Evolutionary conservation across 148 eudicot species (phyloP).

Genomic region (Fallopia convolvulus): DNA sequence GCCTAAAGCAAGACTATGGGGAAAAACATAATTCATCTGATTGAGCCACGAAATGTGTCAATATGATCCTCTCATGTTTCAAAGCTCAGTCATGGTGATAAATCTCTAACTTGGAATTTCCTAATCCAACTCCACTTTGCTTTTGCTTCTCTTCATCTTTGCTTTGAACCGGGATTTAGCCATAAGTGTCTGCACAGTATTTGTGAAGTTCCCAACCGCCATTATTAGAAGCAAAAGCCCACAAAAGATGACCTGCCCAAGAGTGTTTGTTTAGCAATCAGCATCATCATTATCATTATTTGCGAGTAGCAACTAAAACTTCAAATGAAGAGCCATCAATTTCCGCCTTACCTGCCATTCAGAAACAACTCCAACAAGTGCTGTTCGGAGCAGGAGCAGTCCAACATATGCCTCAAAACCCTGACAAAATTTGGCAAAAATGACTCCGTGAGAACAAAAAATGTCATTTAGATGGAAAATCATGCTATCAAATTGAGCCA

Average conservation of each 20-base stretch:
- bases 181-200: slow-evolving; percentile 37
- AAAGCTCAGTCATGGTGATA: background rate
- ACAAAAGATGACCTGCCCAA: slow-evolving; percentile 40
- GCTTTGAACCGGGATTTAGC: slow-evolving; percentile 44
- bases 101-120: background rate
- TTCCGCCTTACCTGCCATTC: slow-evolving; percentile 41
- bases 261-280: background rate
- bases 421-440: slow-evolving; percentile 16
- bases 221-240: slow-evolving; percentile 37
- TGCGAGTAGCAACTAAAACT: background rate
- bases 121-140: slow-evolving; percentile 34
- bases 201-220: slow-evolving; percentile 40
- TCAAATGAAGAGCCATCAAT: background rate
- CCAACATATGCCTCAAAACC: slow-evolving; percentile 55
- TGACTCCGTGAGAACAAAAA: background rate
- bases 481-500: background rate
- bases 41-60: background rate
- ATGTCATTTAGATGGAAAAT: background rate
- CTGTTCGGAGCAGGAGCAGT: slow-evolving; percentile 30
- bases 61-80: background rate
- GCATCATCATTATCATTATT: background rate
- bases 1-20: background rate
- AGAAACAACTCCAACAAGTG: slow-evolving; percentile 39
- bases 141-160: slow-evolving; percentile 46
- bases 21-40: background rate